A percentile compares a stretch with the other conserved stretches of the same genome.
Evolutionary conservation across 345 rosid species (phyloP).

Genomic region (Anastatica hierochuntica): DNA sequence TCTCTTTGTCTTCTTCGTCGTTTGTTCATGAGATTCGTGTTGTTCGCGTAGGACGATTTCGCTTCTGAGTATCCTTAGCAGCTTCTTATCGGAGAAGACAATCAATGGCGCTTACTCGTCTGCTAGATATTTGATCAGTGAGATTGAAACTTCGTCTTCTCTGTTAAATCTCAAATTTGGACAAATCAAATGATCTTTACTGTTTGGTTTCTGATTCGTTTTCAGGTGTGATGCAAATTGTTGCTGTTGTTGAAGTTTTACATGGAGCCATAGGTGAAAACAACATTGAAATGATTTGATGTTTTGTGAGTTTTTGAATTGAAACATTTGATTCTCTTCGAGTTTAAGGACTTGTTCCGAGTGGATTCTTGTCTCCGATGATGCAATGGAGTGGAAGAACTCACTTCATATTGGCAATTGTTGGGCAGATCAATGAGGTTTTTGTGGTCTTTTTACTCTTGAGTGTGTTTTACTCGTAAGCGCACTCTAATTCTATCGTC

Average conservation of each 20-base stretch:
- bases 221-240: slow-evolving; percentile 51
- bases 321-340: too few species aligned
- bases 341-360: slow-evolving; percentile 63
- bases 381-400: slow-evolving; percentile 86
- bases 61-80: slow-evolving; percentile 31
- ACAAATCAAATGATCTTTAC: neutral
- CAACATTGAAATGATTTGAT: too few species aligned
- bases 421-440: slow-evolving; percentile 49
- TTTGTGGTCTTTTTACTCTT: neutral
- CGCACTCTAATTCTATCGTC: neutral
- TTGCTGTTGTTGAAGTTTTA: slow-evolving; percentile 59
- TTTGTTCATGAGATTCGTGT: neutral
- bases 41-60: slow-evolving; percentile 39
- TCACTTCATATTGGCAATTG: slow-evolving; percentile 50
- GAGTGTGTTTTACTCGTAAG: too few species aligned
- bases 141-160: slow-evolving; percentile 2
- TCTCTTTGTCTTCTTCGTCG: neutral
- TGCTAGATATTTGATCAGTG: slow-evolving; percentile 58
- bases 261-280: slow-evolving; percentile 91
- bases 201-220: neutral
- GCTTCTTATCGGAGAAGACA: slow-evolving; percentile 29
- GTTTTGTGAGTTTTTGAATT: too few species aligned
- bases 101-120: slow-evolving; percentile 48
- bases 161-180: too few species aligned
- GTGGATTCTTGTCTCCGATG: slow-evolving; percentile 62